These are phyloP conservation scores for Ailanthus altissimus DNA, from an alignment of 345 rosid genomes.

Conservation along the genomic window DNA sequence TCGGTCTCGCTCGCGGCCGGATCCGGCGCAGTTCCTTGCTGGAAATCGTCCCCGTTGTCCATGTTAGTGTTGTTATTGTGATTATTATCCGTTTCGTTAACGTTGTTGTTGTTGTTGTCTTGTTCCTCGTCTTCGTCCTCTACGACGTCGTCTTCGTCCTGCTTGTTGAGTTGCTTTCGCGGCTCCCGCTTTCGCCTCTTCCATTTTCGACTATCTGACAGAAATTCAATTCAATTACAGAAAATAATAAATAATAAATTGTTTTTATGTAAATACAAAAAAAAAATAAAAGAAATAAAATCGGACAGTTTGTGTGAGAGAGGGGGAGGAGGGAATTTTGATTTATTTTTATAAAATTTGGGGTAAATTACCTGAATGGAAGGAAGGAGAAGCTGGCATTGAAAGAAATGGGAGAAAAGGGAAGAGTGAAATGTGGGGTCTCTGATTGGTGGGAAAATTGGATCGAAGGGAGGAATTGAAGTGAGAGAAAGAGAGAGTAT, in stretches of 20 bases:
- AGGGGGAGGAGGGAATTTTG: constrained; percentile 10
- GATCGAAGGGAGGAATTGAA: constrained; percentile 20
- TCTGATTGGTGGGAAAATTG: constrained; percentile 30
- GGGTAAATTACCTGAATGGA: constrained; percentile 56
- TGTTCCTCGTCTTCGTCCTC: constrained; percentile 46
- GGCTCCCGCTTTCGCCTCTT: constrained; percentile 74
- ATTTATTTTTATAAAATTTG: constrained; percentile 4
- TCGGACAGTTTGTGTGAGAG: background rate
- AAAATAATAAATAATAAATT: background rate
- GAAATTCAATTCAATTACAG: constrained; percentile 20
- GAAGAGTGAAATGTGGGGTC: constrained; percentile 26
- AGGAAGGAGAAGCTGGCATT: constrained; percentile 83
- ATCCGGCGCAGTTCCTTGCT: constrained; percentile 40
- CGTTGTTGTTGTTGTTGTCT: constrained; percentile 42
- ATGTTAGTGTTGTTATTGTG: constrained; percentile 21
- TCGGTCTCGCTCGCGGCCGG: constrained; percentile 53
- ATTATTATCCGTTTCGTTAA: constrained; percentile 34
- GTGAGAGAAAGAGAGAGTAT: constrained; percentile 15
- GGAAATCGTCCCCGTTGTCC: constrained; percentile 47
- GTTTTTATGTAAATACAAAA: background rate
- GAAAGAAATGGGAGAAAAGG: constrained; percentile 23
- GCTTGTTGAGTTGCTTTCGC: constrained; percentile 48
- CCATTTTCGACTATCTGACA: constrained; percentile 74
- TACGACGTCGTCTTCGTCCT: constrained; percentile 54
- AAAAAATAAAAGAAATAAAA: too few relatives aligned